phyloP scores from a whole-genome alignment of 352 stramenopile genomes.

The Salisapilia sapeloensis region DNA sequence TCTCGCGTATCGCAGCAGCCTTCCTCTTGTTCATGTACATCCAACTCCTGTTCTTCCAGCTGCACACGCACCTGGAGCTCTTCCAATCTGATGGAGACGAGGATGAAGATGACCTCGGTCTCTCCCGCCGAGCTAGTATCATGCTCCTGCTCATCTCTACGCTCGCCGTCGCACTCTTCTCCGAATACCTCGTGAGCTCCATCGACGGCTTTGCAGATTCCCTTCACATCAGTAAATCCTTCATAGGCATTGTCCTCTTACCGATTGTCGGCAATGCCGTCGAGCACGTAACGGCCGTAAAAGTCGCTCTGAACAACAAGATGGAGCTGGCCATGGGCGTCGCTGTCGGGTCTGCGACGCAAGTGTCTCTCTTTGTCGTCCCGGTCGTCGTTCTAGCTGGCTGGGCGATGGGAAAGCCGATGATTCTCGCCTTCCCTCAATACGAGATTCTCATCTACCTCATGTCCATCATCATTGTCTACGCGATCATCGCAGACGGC shows the following conservation, averaged over 20 bases:
- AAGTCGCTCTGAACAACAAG: slow-evolving; percentile 94
- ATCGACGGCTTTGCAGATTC: slow-evolving; percentile 61
- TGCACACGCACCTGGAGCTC: slow-evolving; percentile 87
- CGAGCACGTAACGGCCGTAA: slow-evolving; percentile 94
- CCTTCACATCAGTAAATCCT: slow-evolving; percentile 66
- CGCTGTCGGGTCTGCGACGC: slow-evolving; percentile 92
- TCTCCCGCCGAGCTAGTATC: slow-evolving; percentile 64
- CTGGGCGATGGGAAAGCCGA: slow-evolving; percentile 85
- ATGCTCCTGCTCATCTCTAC: slow-evolving; percentile 78
- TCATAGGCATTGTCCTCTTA: slow-evolving; percentile 91
- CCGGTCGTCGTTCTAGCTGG: slow-evolving; percentile 89
- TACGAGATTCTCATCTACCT: slow-evolving; percentile 95
- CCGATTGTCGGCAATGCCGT: slow-evolving; percentile 97
- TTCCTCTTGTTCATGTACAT: slow-evolving; percentile 87
- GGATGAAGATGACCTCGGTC: slow-evolving; percentile 55
- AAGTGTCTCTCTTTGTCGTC: slow-evolving; percentile 95
- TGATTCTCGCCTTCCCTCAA: slow-evolving; percentile 93
- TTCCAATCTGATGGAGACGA: slow-evolving; percentile 55
- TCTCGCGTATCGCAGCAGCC: slow-evolving; percentile 64
- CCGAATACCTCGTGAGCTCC: slow-evolving; percentile 82
- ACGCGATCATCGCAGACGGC: slow-evolving; percentile 80
- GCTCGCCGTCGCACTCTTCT: slow-evolving; percentile 85
- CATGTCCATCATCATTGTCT: slow-evolving; percentile 92
- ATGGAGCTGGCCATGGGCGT: slow-evolving; percentile 98
- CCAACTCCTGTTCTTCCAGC: slow-evolving; percentile 92